Evolutionary conservation across 108 stramenopile species (phyloP), one percentile per base, ranked within the genome.

Genomic region (Aureococcus anophagefferens): DNA sequence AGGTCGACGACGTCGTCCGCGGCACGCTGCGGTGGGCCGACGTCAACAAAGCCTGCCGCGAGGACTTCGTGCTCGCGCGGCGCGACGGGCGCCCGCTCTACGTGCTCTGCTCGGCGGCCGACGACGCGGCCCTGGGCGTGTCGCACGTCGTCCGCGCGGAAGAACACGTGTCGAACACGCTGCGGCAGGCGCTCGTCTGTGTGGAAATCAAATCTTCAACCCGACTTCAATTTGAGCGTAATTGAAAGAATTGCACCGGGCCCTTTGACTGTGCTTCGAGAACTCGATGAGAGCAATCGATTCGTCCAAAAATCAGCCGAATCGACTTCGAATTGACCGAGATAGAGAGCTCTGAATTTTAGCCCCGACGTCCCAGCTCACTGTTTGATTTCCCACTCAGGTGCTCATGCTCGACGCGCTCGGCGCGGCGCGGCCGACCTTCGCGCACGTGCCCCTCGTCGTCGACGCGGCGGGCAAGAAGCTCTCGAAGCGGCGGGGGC

Each of bases 71-170:
- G 72, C 74, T 97, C 59, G 73, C 94, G 66, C 89, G 96, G 46
- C 91, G 90, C 18, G 85, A 83, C 30, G 94, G 94, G 36, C 86
- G 94, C 29, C 94, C 96, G 21, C 51, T 59, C 51, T 59, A 44
- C 40, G 40, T 13, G 40, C 40, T 44, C 40, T 44, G 40, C 13
- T 5, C 40, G 11, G 94, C 96, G 29, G 94, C 95, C n/a, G 96
- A 97, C 76, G 96, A 97, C 81, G 94, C 94, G 29, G 59, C 73
- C 67, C 94, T 96, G 94, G 92, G 91, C 40, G 90, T 97, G 69
- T 93, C 94, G 18, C 94, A 94, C n/a, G 96, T 97, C 30, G 87
- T 95, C 66, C 93, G 96, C 35, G 96, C 96, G 18, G 96, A 95
- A 74, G 96, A 97, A 80, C 96, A 97, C 77, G 82, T 96, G 69